A percentile compares a stretch with the other conserved stretches of the same genome.
phyloP scores from a whole-genome alignment of 2,329 filamentous ascomycete genomes.

The Aspergillus vadensis region DNA sequence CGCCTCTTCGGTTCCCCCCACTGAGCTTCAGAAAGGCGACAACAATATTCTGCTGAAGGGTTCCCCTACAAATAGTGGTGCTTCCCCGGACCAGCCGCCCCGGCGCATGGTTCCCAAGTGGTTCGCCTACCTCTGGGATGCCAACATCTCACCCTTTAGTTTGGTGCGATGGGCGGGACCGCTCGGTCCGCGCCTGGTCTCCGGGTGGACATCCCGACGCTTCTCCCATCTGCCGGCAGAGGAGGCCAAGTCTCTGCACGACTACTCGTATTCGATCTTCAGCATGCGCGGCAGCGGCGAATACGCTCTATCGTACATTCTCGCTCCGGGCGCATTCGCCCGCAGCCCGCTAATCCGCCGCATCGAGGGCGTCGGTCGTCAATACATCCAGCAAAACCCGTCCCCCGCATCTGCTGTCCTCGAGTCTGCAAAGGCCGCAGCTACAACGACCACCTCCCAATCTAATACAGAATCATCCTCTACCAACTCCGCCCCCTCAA shows the following conservation, averaged over 20 bases:
- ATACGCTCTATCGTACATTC: constrained; percentile 87
- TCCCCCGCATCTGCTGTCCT: constrained; percentile 14
- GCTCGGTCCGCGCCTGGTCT: constrained; percentile 86
- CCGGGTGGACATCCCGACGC: constrained; percentile 88
- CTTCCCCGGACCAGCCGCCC: constrained; percentile 46
- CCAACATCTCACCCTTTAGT: constrained; percentile 93
- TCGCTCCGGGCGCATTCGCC: constrained; percentile 91
- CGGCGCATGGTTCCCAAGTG: constrained; percentile 73
- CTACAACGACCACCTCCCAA: constrained; percentile 38
- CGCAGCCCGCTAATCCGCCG: constrained; percentile 82
- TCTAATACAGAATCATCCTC: constrained; percentile 33
- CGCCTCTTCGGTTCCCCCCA: constrained; percentile 23
- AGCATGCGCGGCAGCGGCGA: constrained; percentile 89
- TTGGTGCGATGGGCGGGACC: constrained; percentile 86
- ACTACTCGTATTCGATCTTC: constrained; percentile 94
- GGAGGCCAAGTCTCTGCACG: constrained; percentile 82
- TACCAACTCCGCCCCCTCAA: constrained; percentile 26
- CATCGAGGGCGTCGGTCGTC: constrained; percentile 84
- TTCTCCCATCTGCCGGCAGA: constrained; percentile 83
- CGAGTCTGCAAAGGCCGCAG: constrained; percentile 14
- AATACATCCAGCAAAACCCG: constrained; percentile 48
- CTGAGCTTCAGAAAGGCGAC: constrained; percentile 38
- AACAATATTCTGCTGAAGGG: constrained; percentile 58
- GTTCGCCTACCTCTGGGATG: constrained; percentile 93
- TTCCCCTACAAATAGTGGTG: constrained; percentile 26